Conservation (phyloP, 345 rosid species). For the Eucalyptus sp. region DNA sequence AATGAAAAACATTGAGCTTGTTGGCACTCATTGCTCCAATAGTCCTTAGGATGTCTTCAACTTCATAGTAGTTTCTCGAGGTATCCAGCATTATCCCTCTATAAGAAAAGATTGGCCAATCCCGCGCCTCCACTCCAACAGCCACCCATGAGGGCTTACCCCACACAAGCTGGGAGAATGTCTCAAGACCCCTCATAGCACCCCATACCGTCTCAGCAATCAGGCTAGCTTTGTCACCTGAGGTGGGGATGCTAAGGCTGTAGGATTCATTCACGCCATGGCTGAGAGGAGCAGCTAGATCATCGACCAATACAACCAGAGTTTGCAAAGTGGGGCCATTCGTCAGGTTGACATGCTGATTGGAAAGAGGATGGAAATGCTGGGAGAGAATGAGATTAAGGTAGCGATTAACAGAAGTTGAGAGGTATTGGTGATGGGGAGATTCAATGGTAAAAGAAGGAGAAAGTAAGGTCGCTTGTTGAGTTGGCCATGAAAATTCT, state of each 20-base stretch:
- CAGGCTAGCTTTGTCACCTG: conserved; percentile 14
- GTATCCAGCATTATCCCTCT: conserved; percentile 75
- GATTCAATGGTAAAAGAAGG: conserved; percentile 34
- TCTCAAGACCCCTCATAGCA: conserved; percentile 82
- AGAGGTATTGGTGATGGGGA: conserved; percentile 37
- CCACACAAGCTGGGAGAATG: conserved; percentile 81
- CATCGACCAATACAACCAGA: conserved; percentile 29
- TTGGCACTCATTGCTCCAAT: conserved; percentile 63
- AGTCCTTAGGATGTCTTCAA: conserved; percentile 55
- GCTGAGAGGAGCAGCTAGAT: conserved; percentile 37
- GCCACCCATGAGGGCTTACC: conserved; percentile 35
- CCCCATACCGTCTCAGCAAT: conserved; percentile 63
- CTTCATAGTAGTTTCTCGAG: conserved; percentile 66
- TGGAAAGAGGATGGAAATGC: conserved; percentile 31
- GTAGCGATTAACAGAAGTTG: conserved; percentile 43
- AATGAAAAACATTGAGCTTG: conserved; percentile 84
- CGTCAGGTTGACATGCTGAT: conserved; percentile 20
- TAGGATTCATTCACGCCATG: conserved; percentile 76
- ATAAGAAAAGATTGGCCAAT: conserved; percentile 55
- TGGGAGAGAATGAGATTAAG: conserved; percentile 25
- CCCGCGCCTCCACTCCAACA: conserved; percentile 32
- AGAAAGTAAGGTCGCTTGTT: conserved; percentile 29
- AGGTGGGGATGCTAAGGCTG: conserved; percentile 33
- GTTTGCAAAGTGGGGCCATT: conserved; percentile 14
- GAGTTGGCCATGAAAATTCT: conserved; percentile 45